A percentile compares a stretch with the other conserved stretches of the same genome.
Conservation (phyloP, 768 basidiomycete species). For the Trametes villosa region DNA sequence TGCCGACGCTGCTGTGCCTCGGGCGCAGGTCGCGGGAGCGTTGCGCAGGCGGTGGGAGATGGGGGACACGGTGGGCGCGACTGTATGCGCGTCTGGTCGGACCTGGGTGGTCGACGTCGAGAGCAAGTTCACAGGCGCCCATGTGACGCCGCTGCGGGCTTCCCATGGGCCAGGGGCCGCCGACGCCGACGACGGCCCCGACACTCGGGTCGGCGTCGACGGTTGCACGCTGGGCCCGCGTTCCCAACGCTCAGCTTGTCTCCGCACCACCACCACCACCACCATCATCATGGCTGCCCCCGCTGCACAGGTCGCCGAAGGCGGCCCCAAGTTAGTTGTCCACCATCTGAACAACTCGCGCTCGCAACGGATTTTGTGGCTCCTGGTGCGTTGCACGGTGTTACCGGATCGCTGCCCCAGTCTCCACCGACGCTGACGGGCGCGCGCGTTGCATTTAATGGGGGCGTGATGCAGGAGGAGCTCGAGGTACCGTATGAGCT, state of each 20-base stretch:
- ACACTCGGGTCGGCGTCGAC: background rate
- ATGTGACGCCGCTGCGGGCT: background rate
- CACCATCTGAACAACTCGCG: conserved; percentile 54
- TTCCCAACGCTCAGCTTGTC: background rate
- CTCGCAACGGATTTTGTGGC: conserved; percentile 55
- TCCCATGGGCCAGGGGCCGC: background rate
- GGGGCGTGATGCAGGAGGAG: conserved; percentile 47
- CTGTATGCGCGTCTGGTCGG: background rate
- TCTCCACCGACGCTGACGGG: background rate
- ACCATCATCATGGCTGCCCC: conserved; percentile 16
- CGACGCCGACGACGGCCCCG: background rate
- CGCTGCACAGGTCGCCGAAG: background rate
- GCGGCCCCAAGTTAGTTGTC: conserved; percentile 30
- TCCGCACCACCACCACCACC: background rate
- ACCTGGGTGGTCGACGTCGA: background rate
- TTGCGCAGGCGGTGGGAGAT: background rate
- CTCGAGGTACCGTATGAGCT: conserved; percentile 45
- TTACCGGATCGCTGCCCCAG: background rate
- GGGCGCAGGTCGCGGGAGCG: background rate
- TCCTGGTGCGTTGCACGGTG: conserved; percentile 35
- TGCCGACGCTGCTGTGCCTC: background rate
- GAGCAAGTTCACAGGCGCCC: background rate
- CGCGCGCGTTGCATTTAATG: background rate
- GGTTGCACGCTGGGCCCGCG: background rate
- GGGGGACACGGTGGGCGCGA: background rate